Percentiles rank a stretch among this genome's conserved stretches.
phyloP scores from a whole-genome alignment of 2,329 filamentous ascomycete species.

The Elsinoe fawcettii region DNA sequence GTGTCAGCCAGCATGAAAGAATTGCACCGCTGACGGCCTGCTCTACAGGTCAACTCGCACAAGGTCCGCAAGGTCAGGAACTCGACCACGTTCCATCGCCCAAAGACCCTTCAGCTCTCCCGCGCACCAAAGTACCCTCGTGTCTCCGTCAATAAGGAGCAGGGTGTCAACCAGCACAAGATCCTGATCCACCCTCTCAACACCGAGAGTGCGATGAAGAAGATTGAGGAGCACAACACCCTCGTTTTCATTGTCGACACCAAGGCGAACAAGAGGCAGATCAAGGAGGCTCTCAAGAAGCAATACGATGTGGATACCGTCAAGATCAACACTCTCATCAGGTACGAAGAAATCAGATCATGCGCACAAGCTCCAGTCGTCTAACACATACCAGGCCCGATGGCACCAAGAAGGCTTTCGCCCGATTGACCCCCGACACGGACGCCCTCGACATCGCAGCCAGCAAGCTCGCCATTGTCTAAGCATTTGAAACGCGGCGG shows the following conservation, averaged over 20 bases:
- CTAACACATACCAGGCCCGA: constrained; percentile 58
- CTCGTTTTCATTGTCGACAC: constrained; percentile 46
- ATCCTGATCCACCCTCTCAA: constrained; percentile 97
- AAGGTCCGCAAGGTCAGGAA: constrained; percentile 90
- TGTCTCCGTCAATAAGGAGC: constrained; percentile 83
- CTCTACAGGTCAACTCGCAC: constrained; percentile 60
- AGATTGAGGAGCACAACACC: constrained; percentile 99
- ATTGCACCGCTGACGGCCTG: constrained; percentile 45
- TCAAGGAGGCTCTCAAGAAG: constrained; percentile 97
- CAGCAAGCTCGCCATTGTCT: constrained; percentile 97
- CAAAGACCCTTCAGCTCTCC: constrained; percentile 90
- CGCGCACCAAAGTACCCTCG: constrained; percentile 92
- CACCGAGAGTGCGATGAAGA: constrained; percentile 99
- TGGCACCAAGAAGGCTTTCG: constrained; percentile 98
- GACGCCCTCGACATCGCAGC: constrained; percentile 98
- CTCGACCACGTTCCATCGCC: constrained; percentile 92
- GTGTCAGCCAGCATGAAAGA: constrained; percentile 36
- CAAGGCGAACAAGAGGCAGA: constrained; percentile 99
- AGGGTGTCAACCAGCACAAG: constrained; percentile 95
- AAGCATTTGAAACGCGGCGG: constrained; percentile 32
- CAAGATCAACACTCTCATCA: constrained; percentile 99
- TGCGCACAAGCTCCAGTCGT: not conserved
- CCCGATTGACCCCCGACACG: constrained; percentile 88
- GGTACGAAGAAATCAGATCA: constrained; percentile 47
- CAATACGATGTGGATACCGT: constrained; percentile 96